phyloP scores from a whole-genome alignment of 768 basidiomycete species.

The Tephrocybe sp. region DNA sequence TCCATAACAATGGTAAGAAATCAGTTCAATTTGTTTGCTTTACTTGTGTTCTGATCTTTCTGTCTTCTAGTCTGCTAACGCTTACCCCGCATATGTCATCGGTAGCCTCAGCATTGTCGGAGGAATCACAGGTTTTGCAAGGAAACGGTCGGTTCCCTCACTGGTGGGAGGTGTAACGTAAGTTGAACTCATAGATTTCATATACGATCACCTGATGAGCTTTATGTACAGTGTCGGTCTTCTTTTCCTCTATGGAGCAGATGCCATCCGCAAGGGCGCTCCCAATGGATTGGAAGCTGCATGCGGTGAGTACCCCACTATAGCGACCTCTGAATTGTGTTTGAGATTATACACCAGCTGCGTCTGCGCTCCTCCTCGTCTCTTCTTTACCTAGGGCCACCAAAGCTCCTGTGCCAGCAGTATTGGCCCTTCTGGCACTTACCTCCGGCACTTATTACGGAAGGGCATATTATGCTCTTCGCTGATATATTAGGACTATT shows the following conservation, averaged over 20 bases:
- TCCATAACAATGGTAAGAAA: not conserved
- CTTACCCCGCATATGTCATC: slow-evolving; percentile 78
- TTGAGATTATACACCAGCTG: slow-evolving; percentile 45
- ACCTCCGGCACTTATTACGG: slow-evolving; percentile 69
- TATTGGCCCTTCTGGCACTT: slow-evolving; percentile 62
- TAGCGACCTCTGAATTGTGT: not conserved
- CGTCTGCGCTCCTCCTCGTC: slow-evolving; percentile 71
- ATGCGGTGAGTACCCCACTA: slow-evolving; percentile 50
- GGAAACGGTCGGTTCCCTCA: slow-evolving; percentile 78
- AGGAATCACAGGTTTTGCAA: slow-evolving; percentile 69
- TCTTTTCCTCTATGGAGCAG: slow-evolving; percentile 78
- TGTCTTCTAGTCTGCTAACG: slow-evolving; percentile 51
- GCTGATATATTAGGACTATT: slow-evolving; percentile 16
- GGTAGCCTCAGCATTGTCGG: slow-evolving; percentile 76
- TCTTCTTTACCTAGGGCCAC: slow-evolving; percentile 72
- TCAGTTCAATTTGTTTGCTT: too few relatives aligned
- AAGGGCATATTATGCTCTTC: slow-evolving; percentile 48
- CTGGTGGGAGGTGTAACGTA: slow-evolving; percentile 81
- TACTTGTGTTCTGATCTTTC: not conserved
- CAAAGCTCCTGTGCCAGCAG: slow-evolving; percentile 73
- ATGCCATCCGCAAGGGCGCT: slow-evolving; percentile 71
- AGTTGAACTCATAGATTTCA: slow-evolving; percentile 16
- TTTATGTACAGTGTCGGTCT: slow-evolving; percentile 59
- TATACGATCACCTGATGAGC: not conserved
- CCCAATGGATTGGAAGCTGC: slow-evolving; percentile 78